Conservation (phyloP, 2,329 filamentous ascomycete species). For the Alternaria dauci region DNA sequence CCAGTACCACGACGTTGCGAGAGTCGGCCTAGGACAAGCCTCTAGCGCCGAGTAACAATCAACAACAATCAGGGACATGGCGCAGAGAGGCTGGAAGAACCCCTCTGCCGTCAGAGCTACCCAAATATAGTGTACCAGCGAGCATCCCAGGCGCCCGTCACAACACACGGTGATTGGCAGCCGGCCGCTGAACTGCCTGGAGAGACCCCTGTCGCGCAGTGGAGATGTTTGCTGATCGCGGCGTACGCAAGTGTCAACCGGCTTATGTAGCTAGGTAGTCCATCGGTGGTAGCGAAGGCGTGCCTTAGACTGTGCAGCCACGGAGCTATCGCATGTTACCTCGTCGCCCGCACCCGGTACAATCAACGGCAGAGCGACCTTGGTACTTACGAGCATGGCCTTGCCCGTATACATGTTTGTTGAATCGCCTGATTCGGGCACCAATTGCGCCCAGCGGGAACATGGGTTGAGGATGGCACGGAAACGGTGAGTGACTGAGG, state of each 20-base stretch:
- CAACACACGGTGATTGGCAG: constrained; percentile 42
- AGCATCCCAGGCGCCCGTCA: constrained; percentile 31
- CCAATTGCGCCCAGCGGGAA: constrained; percentile 29
- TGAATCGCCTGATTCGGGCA: constrained; percentile 25
- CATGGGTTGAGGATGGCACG: constrained; percentile 35
- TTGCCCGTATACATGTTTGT: constrained; percentile 13
- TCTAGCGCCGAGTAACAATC: constrained; percentile 37
- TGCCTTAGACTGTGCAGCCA: constrained; percentile 37
- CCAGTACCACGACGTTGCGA: constrained; percentile 34
- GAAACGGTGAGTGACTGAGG: constrained; percentile 21
- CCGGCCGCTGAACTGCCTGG: constrained; percentile 33
- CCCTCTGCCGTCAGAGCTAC: constrained; percentile 37
- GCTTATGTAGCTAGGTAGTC: constrained; percentile 35
- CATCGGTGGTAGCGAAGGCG: constrained; percentile 31
- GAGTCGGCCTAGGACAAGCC: constrained; percentile 18
- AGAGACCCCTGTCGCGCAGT: constrained; percentile 43
- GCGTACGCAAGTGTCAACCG: constrained; percentile 37
- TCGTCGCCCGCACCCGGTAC: constrained; percentile 26
- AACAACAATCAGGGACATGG: constrained; percentile 40
- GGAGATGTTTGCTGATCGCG: constrained; percentile 51
- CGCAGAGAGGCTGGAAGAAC: constrained; percentile 25
- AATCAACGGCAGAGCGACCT: constrained; percentile 24
- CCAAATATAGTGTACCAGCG: constrained; percentile 45
- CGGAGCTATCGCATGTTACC: constrained; percentile 9
- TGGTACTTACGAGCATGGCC: constrained; percentile 11